These are phyloP conservation scores for Trichoderma sp. DNA, from an alignment of 2,329 filamentous ascomycete species.

Conservation along the genomic window DNA sequence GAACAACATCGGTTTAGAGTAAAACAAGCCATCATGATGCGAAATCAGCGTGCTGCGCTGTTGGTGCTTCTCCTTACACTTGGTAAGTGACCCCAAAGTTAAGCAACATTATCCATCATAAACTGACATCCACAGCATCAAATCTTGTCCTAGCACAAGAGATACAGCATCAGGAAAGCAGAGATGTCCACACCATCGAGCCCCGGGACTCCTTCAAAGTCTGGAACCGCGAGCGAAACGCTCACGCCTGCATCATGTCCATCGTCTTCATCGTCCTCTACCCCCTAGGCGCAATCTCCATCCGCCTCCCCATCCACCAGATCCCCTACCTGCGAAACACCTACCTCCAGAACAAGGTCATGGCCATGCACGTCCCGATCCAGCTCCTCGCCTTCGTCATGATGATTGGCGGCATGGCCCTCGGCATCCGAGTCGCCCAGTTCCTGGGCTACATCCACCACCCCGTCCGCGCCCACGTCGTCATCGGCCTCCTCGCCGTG, in stretches of 20 bases:
- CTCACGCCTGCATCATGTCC: constrained; percentile 23
- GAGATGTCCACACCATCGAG: background rate
- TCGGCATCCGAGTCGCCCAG: constrained; percentile 11
- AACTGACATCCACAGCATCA: background rate
- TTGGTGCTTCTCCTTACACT: background rate
- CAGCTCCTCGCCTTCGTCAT: constrained; percentile 15
- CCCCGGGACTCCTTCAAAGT: constrained; percentile 7
- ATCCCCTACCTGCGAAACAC: constrained; percentile 16
- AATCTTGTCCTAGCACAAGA: background rate
- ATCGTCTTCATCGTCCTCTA: constrained; percentile 25
- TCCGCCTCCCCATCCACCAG: constrained; percentile 13
- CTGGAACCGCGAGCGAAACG: constrained; percentile 22
- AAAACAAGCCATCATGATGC: background rate
- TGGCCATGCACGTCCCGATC: constrained; percentile 19
- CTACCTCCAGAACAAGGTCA: constrained; percentile 20
- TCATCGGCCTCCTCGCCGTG: constrained; percentile 13
- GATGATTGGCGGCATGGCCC: constrained; percentile 21
- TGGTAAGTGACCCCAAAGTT: background rate
- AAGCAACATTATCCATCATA: background rate
- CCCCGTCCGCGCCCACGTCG: constrained; percentile 7
- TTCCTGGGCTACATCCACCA: constrained; percentile 1
- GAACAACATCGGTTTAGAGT: background rate
- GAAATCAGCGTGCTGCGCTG: background rate
- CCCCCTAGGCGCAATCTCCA: constrained; percentile 14
- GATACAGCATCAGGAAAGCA: background rate